Base-by-base conservation (phyloP, 306 rosid species). In the Glycine tomentella region DNA sequence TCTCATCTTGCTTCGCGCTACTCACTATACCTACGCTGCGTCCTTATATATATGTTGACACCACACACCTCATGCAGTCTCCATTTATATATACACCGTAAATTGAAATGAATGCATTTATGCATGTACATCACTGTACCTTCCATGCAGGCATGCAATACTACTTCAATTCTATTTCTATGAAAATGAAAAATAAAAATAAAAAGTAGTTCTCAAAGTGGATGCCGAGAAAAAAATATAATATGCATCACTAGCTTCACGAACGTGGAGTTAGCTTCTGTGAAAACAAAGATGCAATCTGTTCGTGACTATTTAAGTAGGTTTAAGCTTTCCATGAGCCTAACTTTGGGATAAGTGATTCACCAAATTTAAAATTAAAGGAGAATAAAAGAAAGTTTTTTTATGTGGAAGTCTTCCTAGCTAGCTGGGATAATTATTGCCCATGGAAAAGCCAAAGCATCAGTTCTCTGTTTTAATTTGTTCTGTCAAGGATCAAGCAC, bases 401-500 rank as follows among this genome's bases (percentile, higher is more conserved):
- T 79, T 69, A 86, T 46, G 74, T 82, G 82, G 80, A 85, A 46
- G 72, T 7, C 16, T 76, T 70, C 44, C 4, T 17, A 33, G 51
- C 65, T 68, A 78, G 31, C 2, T 68, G 75, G 71, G 44, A 80
- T 67, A 73, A 77, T 61, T 72, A 82, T 81, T 77, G 49, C 72
- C 65, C 59, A 1, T 77, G 48, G 62, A 74, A 83, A 83, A 50
- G 31, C 74, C 38, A 48, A 63, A 58, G 89, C 70, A 86, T 83
- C 16, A 70, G 72, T 86, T 86, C 89, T 59, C 44, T 57, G 45
- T 74, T 74, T 53, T 51, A 79, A 69, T 13, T 64, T 62, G 31
- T 64, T 55, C 59, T 78, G 77, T 70, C 82, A 64, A 66, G 80
- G 59, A 71, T 83, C 81, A 36, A 59, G 83, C 85, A 86, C 87